A percentile compares a stretch with the other conserved stretches of the same genome.
phyloP scores from a whole-genome alignment of 768 basidiomycete genomes.

The Tylopilus felleus region DNA sequence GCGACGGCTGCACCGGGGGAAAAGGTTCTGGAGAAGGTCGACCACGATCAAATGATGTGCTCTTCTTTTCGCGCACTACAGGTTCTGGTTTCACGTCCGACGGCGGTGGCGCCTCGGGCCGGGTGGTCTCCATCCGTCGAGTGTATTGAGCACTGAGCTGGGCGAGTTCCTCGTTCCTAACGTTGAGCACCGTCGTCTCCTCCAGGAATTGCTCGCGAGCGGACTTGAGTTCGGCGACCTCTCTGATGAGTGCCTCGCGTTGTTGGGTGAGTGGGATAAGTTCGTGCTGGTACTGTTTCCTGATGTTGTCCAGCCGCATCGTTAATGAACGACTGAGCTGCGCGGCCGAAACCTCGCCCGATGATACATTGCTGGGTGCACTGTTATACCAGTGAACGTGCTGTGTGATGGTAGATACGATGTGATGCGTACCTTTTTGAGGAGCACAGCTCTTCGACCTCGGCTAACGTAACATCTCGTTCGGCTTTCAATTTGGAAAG shows the following conservation, averaged over 20 bases:
- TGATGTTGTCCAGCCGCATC: conserved; percentile 81
- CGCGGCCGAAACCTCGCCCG: conserved; percentile 36
- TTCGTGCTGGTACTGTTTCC: conserved; percentile 83
- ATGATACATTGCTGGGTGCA: conserved; percentile 24
- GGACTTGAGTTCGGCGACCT: conserved; percentile 83
- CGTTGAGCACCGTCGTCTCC: conserved; percentile 87
- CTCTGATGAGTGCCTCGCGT: conserved; percentile 72
- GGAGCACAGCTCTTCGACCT: conserved; percentile 85
- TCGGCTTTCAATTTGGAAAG: conserved; percentile 85
- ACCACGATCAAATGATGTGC: conserved; percentile 28
- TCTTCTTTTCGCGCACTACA: conserved; percentile 23
- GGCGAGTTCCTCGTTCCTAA: conserved; percentile 88
- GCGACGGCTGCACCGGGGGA: conserved; percentile 9
- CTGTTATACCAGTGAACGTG: conserved; percentile 22
- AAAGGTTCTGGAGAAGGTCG: conserved; percentile 12
- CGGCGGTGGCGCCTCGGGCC: conserved; percentile 14
- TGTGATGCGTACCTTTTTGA: conserved; percentile 56
- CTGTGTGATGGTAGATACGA: conserved; percentile 15
- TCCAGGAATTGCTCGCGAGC: conserved; percentile 85
- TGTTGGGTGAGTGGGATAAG: conserved; percentile 80
- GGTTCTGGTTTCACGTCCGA: conserved; percentile 14
- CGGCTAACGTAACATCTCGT: conserved; percentile 87
- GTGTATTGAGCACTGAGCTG: conserved; percentile 82
- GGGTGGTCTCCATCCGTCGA: conserved; percentile 62
- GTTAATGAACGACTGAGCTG: conserved; percentile 71